Percentiles rank a stretch among this genome's conserved stretches.
phyloP scores from a whole-genome alignment of 2,329 filamentous ascomycete genomes.

The Hymenoscyphus repandus region DNA sequence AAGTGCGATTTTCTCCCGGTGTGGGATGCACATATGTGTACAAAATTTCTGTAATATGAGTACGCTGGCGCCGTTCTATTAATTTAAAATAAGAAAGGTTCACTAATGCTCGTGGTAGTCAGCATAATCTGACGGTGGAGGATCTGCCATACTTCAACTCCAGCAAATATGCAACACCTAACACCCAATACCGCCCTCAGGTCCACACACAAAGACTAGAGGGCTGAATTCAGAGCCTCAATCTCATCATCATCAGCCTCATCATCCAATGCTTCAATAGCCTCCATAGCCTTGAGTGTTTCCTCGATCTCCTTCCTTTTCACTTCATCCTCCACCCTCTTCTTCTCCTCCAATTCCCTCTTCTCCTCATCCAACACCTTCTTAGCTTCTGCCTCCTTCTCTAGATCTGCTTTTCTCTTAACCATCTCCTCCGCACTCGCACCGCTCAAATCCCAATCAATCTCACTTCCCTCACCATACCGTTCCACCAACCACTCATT shows the following conservation, averaged over 20 bases:
- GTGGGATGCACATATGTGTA: no score
- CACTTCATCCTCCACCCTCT: not conserved
- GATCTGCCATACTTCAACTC: not conserved
- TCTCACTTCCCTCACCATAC: slow-evolving; percentile 74
- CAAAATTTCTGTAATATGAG: no score
- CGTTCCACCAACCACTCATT: slow-evolving; percentile 78
- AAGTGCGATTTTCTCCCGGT: no score
- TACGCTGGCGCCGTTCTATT: no score
- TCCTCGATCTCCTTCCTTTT: slow-evolving; percentile 2
- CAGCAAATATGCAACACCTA: not conserved
- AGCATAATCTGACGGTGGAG: no score
- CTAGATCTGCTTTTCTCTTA: not conserved
- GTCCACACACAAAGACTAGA: not conserved
- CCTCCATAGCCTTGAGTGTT: slow-evolving; percentile 3
- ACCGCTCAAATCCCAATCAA: slow-evolving; percentile 66
- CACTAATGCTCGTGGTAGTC: no score
- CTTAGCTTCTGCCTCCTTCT: not conserved
- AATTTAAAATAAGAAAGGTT: no score
- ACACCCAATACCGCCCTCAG: not conserved
- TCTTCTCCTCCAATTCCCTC: not conserved
- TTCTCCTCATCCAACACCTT: not conserved
- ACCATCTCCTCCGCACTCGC: not conserved
- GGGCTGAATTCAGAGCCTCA: not conserved
- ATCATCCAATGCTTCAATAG: slow-evolving; percentile 14
- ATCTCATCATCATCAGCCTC: slow-evolving; percentile 9